Evolutionary conservation across 169 alveolate genomes (phyloP), one percentile per base, ranked within the genome.

Genomic region (Babesia bovis): DNA sequence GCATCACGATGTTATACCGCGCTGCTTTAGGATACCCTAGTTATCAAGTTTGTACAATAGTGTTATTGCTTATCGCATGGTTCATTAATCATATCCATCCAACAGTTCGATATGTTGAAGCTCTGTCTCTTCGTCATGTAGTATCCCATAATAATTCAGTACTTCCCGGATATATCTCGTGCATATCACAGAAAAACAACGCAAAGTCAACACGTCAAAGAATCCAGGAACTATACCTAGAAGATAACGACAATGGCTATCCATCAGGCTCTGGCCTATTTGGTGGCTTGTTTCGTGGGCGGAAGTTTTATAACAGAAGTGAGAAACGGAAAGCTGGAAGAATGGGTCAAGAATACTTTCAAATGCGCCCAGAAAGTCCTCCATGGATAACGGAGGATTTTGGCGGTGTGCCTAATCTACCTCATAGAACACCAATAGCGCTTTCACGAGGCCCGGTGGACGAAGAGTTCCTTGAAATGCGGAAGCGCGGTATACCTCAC

Each of bases 381-480:
- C 73, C 73, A 1, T 63, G 60, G 63, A 19, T 45, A 13, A 47
- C 58, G 23, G 61, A 63, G 9, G 73, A 63, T 19, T 63, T 47
- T 35, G 73, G 73, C 0, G 73, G 73, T 6, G 41, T 63, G 17
- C 73, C 73, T 25, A 49, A 30, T 19, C 38, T 63, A 15, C 73
- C 73, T 12, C 61, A 6, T n/a, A 63, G 26, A 38, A 47, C 47
- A 4, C 73, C 73, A 4, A 63, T 63, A n/a, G 60, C 15, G 10
- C 59, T 63, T 1, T 15, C 41, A 12, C 17, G n/a, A 9, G 73
- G 41, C 26, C 73, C 73, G 28, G 45, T 63, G n/a, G 25, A 45
- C 49, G 73, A 63, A 30, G 73, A 63, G 30, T 63, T 63, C 23
- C 26, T 63, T 4, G 73, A 63, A 30, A 63, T 63, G 73, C 58